These are phyloP conservation scores for Murraya koenigii DNA, from an alignment of 345 rosid species.

Conservation along the genomic window DNA sequence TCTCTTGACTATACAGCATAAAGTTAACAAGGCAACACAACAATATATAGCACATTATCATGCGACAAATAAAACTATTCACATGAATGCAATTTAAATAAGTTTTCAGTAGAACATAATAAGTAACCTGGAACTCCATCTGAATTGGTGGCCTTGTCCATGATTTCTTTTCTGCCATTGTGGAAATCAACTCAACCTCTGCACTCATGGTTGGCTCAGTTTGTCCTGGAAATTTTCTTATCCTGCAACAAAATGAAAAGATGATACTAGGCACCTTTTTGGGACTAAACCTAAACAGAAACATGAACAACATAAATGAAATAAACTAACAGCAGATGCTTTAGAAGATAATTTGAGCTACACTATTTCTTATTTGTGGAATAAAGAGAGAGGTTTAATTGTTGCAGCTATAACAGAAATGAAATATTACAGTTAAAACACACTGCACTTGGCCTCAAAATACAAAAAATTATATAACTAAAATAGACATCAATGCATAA, in stretches of 20 bases:
- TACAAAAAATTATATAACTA: neutral
- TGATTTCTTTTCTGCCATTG: slow-evolving; percentile 91
- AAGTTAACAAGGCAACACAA: neutral
- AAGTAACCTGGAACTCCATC: slow-evolving; percentile 94
- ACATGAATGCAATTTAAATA: neutral
- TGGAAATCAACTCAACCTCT: slow-evolving; percentile 92
- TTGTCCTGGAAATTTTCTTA: slow-evolving; percentile 97
- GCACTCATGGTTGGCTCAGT: slow-evolving; percentile 98
- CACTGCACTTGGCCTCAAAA: neutral
- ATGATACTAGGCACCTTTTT: neutral
- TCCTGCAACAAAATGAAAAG: slow-evolving; percentile 42
- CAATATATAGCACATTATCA: neutral
- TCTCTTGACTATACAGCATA: neutral
- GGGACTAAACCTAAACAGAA: neutral
- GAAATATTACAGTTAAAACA: neutral
- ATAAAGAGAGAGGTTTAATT: neutral
- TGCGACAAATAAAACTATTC: neutral
- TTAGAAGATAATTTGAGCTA: neutral
- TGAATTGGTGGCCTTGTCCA: slow-evolving; percentile 98
- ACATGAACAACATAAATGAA: neutral
- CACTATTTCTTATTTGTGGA: neutral
- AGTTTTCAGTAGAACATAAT: slow-evolving; percentile 7
- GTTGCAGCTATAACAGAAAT: neutral
- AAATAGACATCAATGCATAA: neutral
- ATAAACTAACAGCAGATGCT: neutral